Base-by-base conservation (phyloP, 768 basidiomycete genomes). In the Auricularia sp. region DNA sequence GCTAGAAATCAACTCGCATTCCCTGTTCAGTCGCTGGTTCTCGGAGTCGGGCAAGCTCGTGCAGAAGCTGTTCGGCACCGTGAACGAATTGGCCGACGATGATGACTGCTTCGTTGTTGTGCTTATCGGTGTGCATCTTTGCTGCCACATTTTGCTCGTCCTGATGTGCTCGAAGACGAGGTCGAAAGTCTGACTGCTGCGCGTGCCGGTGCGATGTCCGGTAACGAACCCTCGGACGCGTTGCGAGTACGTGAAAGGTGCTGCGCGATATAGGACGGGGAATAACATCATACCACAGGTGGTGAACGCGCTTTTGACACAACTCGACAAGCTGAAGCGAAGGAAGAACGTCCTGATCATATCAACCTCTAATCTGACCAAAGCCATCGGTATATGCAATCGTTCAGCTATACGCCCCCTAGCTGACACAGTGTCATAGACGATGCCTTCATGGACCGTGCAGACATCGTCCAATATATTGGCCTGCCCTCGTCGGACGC, bases 1-100 rank as follows among this genome's bases (percentile, higher is more conserved):
- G 11, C 83, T 99, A 56, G 97, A 99, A 74, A 97, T 99, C 71
- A 98, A 98, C 72, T 95, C 97, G 0, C 97, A 98, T 76, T 98
- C 95, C 1, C 81, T 99, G 16, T 98, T 99, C 74, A 95, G 93
- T 16, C 91, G 94, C 69, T 99, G 97, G 96, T 99, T 98, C 76
- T 98, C 95, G 0, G 97, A 99, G 73, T 97, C 94, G 0, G 97
- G 97, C 16, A 99, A 99, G 74, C 85, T 99, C 35, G 97, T 99
- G 1, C 96, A 98, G 71, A 84, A 90, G 59, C 79, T 99, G 18
- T 99, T 98, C 72, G 84, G 81, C 44, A 90, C 83, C 65, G 93
- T 99, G 64, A 90, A 83, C 44, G 94, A 97, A 68, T 81, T 98
- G 75, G 88, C 91, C 0, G 94, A 97, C 61, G 94, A 98, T 69